phyloP scores from a whole-genome alignment of 371 early-diverging fungal genomes.

The Zopfochytrium polystomum region DNA sequence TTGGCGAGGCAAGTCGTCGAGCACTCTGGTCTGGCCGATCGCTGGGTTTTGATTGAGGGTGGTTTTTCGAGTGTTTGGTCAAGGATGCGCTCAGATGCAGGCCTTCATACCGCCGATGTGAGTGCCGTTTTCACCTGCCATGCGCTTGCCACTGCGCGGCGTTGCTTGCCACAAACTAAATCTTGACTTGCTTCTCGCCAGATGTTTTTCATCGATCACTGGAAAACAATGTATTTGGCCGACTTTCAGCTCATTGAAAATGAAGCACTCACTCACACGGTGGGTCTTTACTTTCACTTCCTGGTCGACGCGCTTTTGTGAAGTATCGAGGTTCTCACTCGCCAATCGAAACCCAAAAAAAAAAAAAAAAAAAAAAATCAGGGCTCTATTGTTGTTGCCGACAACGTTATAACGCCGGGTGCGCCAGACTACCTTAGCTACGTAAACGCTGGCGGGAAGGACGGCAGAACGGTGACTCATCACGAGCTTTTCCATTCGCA shows the following conservation, averaged over 20 bases:
- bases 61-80: constrained; percentile 4
- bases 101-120: no score
- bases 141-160: no score
- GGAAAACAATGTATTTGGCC: constrained; percentile 20
- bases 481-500: not conserved
- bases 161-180: no score
- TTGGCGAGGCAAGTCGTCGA: constrained; percentile 18
- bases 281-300: constrained; percentile 1
- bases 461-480: not conserved
- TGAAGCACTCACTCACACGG: constrained; percentile 2
- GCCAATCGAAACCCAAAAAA: no score
- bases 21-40: constrained; percentile 23
- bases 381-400: constrained; percentile 29
- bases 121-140: no score
- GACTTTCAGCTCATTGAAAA: constrained; percentile 27
- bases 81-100: no score
- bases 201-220: constrained; percentile 35
- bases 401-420: constrained; percentile 32
- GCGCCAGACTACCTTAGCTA: constrained; percentile 32
- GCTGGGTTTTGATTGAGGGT: constrained; percentile 19
- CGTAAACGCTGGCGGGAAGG: not conserved
- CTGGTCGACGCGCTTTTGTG: not conserved
- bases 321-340: no score
- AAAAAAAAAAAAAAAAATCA: no score
- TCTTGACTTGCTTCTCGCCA: no score